Evolutionary conservation across 768 basidiomycete genomes (phyloP).

Genomic region (Suillus occidentalis): DNA sequence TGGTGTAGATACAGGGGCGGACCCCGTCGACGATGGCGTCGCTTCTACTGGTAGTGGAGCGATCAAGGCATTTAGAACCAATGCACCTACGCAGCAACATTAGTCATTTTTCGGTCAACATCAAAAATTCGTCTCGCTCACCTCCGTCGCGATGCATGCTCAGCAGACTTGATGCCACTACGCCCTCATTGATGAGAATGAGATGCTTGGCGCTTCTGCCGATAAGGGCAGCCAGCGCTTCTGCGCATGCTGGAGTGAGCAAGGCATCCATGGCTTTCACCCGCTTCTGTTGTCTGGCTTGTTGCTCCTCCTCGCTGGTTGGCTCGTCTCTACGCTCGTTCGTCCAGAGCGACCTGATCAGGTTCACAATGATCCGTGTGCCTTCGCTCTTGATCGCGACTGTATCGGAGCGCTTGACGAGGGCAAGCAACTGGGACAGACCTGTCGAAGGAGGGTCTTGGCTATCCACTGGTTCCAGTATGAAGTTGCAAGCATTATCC

Average conservation of each 20-base stretch:
- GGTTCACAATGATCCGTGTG: conserved; percentile 84
- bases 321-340: conserved; percentile 38
- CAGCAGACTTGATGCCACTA: conserved; percentile 79
- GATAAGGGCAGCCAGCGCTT: conserved; percentile 68
- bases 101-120: not conserved
- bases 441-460: conserved; percentile 42
- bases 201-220: conserved; percentile 79
- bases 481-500: conserved; percentile 49
- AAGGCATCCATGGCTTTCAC: conserved; percentile 54
- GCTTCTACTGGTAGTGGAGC: conserved; percentile 47
- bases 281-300: conserved; percentile 48
- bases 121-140: conserved; percentile 33
- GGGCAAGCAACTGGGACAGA: conserved; percentile 67
- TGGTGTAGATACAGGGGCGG: conserved; percentile 36
- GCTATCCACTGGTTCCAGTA: conserved; percentile 41
- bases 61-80: conserved; percentile 63
- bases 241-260: conserved; percentile 52
- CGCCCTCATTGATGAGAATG: conserved; percentile 84
- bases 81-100: conserved; percentile 43
- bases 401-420: conserved; percentile 78
- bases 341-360: conserved; percentile 76
- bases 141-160: conserved; percentile 66
- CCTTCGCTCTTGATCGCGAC: conserved; percentile 86
- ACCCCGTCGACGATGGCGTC: conserved; percentile 31
- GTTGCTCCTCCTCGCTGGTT: conserved; percentile 32